A percentile compares a stretch with the other conserved stretches of the same genome.
These are phyloP conservation scores for Eucalyptus brandiana DNA, from an alignment of 345 rosid genomes.

Conservation along the genomic window DNA sequence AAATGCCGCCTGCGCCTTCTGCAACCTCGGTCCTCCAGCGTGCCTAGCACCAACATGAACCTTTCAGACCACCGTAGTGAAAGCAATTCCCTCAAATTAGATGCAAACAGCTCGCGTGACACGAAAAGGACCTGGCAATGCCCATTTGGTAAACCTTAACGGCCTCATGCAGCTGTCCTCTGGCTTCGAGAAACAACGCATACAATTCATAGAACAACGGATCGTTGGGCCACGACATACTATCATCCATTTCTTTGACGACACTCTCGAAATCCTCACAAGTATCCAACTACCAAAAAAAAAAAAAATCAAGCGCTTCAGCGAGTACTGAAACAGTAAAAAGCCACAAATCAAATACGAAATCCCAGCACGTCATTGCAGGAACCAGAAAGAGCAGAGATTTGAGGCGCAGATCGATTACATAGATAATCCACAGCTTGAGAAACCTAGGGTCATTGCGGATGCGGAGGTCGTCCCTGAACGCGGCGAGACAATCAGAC, in stretches of 20 bases:
- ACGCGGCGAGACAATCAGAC: constrained; percentile 33
- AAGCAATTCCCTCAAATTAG: background rate
- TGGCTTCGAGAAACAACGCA: constrained; percentile 68
- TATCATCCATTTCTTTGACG: constrained; percentile 49
- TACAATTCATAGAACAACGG: constrained; percentile 69
- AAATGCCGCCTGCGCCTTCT: constrained; percentile 44
- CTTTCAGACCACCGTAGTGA: background rate
- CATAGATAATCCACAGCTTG: constrained; percentile 85
- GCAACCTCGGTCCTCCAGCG: constrained; percentile 61
- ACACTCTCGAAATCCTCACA: constrained; percentile 42
- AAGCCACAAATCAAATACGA: background rate
- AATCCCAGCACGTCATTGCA: background rate
- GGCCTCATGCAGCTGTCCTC: constrained; percentile 61
- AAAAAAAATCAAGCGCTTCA: background rate
- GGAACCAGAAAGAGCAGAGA: background rate
- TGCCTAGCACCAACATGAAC: constrained; percentile 21
- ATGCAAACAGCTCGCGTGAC: background rate
- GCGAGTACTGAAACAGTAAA: background rate
- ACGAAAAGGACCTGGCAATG: constrained; percentile 42
- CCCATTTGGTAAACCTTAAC: constrained; percentile 56
- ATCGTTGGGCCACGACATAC: constrained; percentile 25
- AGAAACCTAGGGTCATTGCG: constrained; percentile 79
- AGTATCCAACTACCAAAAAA: constrained; percentile 38
- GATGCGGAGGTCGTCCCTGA: constrained; percentile 47
- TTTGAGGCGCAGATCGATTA: constrained; percentile 11